A percentile compares a stretch with the other conserved stretches of the same genome.
These are phyloP conservation scores for Guyanaporus albipodus DNA, from an alignment of 768 basidiomycete species.

Conservation along the genomic window DNA sequence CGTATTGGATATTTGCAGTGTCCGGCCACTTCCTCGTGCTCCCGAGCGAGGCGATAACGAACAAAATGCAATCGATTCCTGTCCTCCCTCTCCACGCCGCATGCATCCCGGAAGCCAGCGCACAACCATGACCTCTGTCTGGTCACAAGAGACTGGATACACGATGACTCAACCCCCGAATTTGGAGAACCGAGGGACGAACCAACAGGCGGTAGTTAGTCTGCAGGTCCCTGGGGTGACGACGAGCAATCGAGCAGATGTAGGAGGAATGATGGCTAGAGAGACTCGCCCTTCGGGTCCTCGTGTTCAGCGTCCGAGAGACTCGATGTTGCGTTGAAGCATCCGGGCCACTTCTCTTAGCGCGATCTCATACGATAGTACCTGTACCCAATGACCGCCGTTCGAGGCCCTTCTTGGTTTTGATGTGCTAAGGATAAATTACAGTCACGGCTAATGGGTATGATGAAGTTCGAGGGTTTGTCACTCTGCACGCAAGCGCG, in stretches of 20 bases:
- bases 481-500: too few species aligned
- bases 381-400: constrained; percentile 2
- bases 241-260: neutral
- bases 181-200: constrained; percentile 1
- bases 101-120: constrained; percentile 7
- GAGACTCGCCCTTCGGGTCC: neutral
- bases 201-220: neutral
- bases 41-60: constrained; percentile 1
- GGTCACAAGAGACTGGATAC: constrained; percentile 41
- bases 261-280: neutral
- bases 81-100: neutral
- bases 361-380: neutral
- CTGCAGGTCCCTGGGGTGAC: neutral
- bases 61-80: neutral
- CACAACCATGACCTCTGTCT: constrained; percentile 17
- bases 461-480: too few species aligned
- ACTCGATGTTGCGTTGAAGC: neutral
- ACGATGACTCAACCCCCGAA: constrained; percentile 28
- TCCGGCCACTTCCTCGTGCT: constrained; percentile 11
- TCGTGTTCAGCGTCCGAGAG: neutral
- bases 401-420: neutral
- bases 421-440: too few species aligned
- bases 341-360: constrained; percentile 3
- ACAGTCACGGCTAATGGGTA: too few species aligned
- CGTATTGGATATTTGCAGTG: neutral